These are phyloP conservation scores for Suillus subaureus DNA, from an alignment of 768 basidiomycete species.

Conservation along the genomic window DNA sequence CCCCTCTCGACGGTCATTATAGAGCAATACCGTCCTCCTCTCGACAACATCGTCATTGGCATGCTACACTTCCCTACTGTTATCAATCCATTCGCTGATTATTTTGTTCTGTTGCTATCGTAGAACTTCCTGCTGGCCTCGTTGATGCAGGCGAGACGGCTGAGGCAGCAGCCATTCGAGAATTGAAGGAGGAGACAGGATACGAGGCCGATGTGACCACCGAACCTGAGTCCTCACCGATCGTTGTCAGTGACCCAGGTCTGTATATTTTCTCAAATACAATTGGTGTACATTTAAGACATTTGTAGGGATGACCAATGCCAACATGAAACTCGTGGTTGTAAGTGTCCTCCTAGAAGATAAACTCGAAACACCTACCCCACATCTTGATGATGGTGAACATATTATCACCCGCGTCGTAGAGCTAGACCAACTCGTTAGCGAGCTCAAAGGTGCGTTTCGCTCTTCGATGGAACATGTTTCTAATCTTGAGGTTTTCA, in stretches of 20 bases:
- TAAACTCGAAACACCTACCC: conserved; percentile 65
- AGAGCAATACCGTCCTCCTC: conserved; percentile 91
- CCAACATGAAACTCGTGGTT: conserved; percentile 88
- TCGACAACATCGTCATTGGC: conserved; percentile 79
- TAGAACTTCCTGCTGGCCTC: conserved; percentile 70
- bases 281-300: not conserved
- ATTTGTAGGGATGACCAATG: conserved; percentile 82
- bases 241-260: conserved; percentile 77
- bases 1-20: conserved; percentile 80
- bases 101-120: not conserved
- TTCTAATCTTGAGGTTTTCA: not conserved
- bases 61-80: conserved; percentile 13
- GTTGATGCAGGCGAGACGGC: conserved; percentile 86
- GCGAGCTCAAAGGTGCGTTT: conserved; percentile 66
- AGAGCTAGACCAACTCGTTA: conserved; percentile 62
- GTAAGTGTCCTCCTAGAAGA: conserved; percentile 70
- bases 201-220: conserved; percentile 58
- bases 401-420: conserved; percentile 76
- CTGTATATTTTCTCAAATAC: conserved; percentile 2
- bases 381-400: conserved; percentile 86
- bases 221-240: conserved; percentile 63
- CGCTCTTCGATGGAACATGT: not conserved
- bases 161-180: conserved; percentile 80
- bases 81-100: not conserved
- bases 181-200: conserved; percentile 93